Conservation (phyloP, 129 eudicot genomes). For the Centaurea solstitialis region DNA sequence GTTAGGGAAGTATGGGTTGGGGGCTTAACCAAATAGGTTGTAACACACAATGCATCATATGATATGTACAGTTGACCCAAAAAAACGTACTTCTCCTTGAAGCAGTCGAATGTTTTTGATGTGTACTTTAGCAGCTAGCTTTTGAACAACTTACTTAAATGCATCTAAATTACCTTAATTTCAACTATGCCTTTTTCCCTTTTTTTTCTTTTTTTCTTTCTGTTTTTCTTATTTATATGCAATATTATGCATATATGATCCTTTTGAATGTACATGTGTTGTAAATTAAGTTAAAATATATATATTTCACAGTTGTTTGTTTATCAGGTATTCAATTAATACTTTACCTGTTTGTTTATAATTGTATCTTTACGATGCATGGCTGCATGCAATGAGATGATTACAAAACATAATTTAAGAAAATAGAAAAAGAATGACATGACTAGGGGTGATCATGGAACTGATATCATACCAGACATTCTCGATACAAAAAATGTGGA, state of each 20-base stretch:
- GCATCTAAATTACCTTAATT: constrained; percentile 22
- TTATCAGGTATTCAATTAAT: background rate
- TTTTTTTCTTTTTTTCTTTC: background rate
- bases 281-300: background rate
- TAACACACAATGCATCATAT: constrained; percentile 28
- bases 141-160: constrained; percentile 29
- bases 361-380: no score
- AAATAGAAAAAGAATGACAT: no score
- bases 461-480: no score
- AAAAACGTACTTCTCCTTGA: constrained; percentile 21
- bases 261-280: background rate
- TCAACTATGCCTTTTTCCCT: constrained; percentile 11
- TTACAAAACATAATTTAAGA: no score
- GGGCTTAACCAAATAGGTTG: constrained; percentile 30
- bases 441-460: no score
- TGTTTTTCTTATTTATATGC: background rate
- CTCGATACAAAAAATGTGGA: no score
- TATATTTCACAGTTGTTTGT: background rate
- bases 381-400: background rate
- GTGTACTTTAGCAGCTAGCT: constrained; percentile 31
- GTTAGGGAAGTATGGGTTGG: constrained; percentile 11
- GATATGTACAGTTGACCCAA: constrained; percentile 47
- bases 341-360: background rate
- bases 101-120: constrained; percentile 24
- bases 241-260: background rate